A percentile compares a stretch with the other conserved stretches of the same genome.
phyloP scores from a whole-genome alignment of 1,139 yeast species.

The Wickerhamomyces sp. region DNA sequence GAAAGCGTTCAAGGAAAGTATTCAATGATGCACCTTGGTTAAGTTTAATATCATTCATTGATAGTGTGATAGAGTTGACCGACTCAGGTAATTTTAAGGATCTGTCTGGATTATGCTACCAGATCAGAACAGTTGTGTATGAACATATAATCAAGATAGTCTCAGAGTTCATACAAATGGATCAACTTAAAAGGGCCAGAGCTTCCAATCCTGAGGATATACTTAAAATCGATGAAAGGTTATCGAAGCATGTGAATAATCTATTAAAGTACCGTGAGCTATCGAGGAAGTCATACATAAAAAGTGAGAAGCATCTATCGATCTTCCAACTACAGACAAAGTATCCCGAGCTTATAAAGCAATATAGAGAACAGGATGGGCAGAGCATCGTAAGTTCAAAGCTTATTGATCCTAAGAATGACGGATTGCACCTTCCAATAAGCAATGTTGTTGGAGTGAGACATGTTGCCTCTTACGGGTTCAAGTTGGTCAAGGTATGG shows the following conservation, averaged over 20 bases:
- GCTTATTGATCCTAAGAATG: constrained; percentile 7
- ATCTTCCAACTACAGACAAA: constrained; percentile 20
- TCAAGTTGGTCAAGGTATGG: constrained; percentile 12
- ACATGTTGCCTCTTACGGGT: constrained; percentile 10
- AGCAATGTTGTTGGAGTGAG: constrained; percentile 3
- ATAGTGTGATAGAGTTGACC: constrained; percentile 8
- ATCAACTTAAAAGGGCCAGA: constrained; percentile 6
- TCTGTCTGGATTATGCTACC: constrained; percentile 15
- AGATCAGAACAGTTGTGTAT: constrained; percentile 15
- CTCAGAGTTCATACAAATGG: constrained; percentile 10
- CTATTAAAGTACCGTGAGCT: constrained; percentile 8
- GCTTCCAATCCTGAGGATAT: constrained; percentile 2
- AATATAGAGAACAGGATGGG: constrained; percentile 38
- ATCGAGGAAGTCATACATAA: constrained; percentile 6
- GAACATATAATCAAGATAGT: constrained; percentile 15
- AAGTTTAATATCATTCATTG: constrained; percentile 14
- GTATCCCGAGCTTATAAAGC: constrained; percentile 35
- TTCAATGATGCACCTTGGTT: constrained; percentile 17
- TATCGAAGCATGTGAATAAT: constrained; percentile 8
- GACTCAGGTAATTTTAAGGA: constrained; percentile 5
- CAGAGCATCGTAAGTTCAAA: too few species aligned
- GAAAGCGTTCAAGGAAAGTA: constrained; percentile 11
- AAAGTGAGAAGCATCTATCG: constrained; percentile 12
- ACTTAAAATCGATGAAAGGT: constrained; percentile 3
- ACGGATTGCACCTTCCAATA: constrained; percentile 14